Percentiles rank a stretch among this genome's conserved stretches.
phyloP scores from a whole-genome alignment of 129 eudicot species.

The Arctium lappa region DNA sequence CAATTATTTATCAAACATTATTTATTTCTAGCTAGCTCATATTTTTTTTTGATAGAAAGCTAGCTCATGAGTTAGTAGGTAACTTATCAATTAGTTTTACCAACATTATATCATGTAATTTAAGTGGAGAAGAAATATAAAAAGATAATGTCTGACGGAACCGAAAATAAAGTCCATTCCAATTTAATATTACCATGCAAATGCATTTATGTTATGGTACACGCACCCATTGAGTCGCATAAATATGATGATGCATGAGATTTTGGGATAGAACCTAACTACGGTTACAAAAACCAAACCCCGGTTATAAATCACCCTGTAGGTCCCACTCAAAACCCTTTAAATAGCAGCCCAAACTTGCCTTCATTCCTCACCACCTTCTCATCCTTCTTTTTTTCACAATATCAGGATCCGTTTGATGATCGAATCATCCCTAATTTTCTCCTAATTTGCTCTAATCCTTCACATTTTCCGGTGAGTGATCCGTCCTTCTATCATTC shows the following conservation, averaged over 20 bases:
- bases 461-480: conserved; percentile 25
- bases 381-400: neutral
- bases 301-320: conserved; percentile 2
- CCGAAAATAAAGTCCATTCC: conserved; percentile 18
- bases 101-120: too few species aligned
- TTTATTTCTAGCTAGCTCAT: too few species aligned
- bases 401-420: conserved; percentile 25
- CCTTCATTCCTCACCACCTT: conserved; percentile 32
- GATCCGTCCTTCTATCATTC: neutral
- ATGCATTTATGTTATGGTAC: neutral
- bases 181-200: conserved; percentile 2
- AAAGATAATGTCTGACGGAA: conserved; percentile 8
- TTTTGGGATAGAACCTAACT: conserved; percentile 25
- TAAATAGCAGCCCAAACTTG: conserved; percentile 22
- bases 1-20: too few species aligned
- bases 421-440: conserved; percentile 35
- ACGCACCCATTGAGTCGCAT: conserved; percentile 13
- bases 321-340: conserved; percentile 33
- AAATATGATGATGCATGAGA: conserved; percentile 24
- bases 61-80: too few species aligned
- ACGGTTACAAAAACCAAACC: conserved; percentile 19
- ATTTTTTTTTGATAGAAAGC: too few species aligned
- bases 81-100: too few species aligned
- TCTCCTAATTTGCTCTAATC: neutral
- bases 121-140: too few species aligned